Evolutionary conservation across 495 filamentous ascomycete species (phyloP), one percentile per base, ranked within the genome.

Genomic region (Penicillium verhagenii): DNA sequence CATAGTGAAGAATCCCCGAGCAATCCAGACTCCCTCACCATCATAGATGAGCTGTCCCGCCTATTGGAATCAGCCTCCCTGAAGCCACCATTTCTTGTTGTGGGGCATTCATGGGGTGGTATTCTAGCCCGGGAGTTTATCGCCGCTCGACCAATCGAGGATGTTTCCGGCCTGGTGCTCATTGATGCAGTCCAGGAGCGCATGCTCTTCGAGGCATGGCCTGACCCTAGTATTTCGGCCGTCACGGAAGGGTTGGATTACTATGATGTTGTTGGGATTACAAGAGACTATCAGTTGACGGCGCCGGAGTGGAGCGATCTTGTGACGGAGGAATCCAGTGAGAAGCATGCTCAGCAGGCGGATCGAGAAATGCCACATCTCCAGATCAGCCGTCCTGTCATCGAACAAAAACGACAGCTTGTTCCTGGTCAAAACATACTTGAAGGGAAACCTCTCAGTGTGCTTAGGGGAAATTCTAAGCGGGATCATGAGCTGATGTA

Each of bases 41-140:
- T 47, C 24, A 29, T 54, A 1, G 43, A 54, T 14, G 52, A 54
- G 21, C 52, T 54, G 13, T 47, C 28, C n/a, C 42, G 43, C 1
- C 52, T 54, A 19, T 21, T 54, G 11, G 29, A 18, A 6, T 16
- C 43, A 4, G 52, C 52, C 1, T 42, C 52, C 20, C 52, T 54
- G 4, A 7, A 11, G 1, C 52, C 52, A 9, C 52, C 52, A 28
- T 54, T 47, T 23, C 43, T 54, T 9, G 52, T 54, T n/a, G 52
- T 54, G 1, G 52, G 52, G 11, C 52, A 54, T 39, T 47, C 42
- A 2, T 54, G 52, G 52, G 52, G 52, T 13, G 52, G 52, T 4
- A 54, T 47, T 18, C 43, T 54, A 9, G 42, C 52, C 3, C 52
- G 52, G 3, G 52, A 54, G 19, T 54, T 54, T 19, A 3, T 54